Evolutionary conservation across 208 protist species (phyloP).

Genomic region (Borovskyia barvae): DNA sequence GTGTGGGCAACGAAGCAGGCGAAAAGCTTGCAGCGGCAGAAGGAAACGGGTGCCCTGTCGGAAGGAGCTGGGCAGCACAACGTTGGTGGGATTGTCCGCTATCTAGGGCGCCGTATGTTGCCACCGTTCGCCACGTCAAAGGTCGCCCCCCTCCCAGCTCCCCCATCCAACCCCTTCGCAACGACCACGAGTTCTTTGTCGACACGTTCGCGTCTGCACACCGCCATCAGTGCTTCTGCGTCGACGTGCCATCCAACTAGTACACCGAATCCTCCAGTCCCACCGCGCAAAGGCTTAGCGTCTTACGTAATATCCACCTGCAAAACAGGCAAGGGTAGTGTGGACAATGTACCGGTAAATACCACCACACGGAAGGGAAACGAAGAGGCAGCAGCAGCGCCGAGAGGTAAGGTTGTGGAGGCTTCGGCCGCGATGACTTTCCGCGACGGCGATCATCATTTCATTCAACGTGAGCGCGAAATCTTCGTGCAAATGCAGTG

Average conservation of each 20-base stretch:
- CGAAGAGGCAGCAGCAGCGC: too few relatives aligned
- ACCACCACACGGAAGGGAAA: too few relatives aligned
- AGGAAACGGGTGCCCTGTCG: background rate
- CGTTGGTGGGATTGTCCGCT: conserved; percentile 8
- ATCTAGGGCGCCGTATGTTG: background rate
- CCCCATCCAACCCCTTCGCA: background rate
- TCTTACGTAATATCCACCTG: conserved; percentile 24
- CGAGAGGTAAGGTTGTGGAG: background rate
- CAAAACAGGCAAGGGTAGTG: background rate
- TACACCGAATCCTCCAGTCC: conserved; percentile 17
- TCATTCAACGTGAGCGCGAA: conserved; percentile 26
- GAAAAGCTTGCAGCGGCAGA: background rate
- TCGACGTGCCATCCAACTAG: background rate
- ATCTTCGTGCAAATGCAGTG: conserved; percentile 14
- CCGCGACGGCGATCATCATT: conserved; percentile 19
- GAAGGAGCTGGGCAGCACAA: background rate
- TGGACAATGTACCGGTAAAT: background rate
- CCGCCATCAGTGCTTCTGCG: conserved; percentile 9
- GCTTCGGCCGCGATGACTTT: conserved; percentile 4
- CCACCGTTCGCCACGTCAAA: background rate
- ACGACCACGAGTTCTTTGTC: background rate
- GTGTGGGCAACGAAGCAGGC: conserved; percentile 17
- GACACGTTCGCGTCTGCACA: background rate
- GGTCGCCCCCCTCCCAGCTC: background rate
- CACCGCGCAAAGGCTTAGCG: conserved; percentile 18